These are phyloP conservation scores for Populus alba DNA, from an alignment of 345 rosid species.

Conservation along the genomic window DNA sequence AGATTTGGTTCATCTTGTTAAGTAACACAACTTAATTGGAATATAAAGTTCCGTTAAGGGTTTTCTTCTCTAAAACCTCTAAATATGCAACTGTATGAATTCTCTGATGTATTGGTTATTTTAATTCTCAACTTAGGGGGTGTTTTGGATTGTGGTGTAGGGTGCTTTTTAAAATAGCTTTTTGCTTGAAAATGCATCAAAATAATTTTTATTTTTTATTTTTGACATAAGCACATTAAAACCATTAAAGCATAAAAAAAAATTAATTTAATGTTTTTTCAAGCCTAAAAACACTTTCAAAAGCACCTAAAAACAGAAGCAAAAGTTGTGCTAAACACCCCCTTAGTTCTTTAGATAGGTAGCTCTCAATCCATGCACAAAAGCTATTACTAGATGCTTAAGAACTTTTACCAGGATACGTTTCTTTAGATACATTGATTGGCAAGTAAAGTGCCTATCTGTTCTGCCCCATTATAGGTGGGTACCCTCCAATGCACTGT, in stretches of 20 bases:
- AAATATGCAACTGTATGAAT: neutral
- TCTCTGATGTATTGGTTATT: neutral
- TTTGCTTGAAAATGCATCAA: no score
- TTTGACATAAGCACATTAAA: no score
- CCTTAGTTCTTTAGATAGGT: neutral
- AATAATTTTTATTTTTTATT: no score
- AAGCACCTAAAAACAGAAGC: no score
- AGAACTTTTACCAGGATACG: neutral
- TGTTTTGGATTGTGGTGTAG: neutral
- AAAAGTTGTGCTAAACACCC: no score
- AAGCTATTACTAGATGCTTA: neutral
- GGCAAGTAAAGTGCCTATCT: neutral
- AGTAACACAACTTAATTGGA: neutral
- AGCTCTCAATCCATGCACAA: neutral
- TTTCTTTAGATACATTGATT: neutral
- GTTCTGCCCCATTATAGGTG: neutral
- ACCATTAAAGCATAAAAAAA: no score
- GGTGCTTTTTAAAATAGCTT: neutral
- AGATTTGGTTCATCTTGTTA: neutral
- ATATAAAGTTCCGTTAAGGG: neutral
- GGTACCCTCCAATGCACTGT: no score
- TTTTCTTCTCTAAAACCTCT: neutral
- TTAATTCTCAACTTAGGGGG: neutral
- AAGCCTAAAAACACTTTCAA: no score
- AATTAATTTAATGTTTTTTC: no score